Evolutionary conservation across 208 protist genomes (phyloP), one percentile per base, ranked within the genome.

Genomic region (Trypanosoma platydactyli): DNA sequence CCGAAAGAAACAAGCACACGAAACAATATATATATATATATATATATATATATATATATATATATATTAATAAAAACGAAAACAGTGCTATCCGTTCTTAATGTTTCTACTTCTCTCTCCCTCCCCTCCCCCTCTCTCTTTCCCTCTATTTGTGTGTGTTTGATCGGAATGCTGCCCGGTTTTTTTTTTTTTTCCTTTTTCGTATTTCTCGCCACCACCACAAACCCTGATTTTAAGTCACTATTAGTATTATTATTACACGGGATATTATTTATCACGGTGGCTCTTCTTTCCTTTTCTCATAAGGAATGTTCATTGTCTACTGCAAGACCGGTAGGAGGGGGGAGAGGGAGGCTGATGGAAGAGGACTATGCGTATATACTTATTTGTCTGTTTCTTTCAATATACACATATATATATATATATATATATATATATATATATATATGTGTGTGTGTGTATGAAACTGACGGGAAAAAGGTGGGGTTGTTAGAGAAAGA

Each of bases 131-230:
- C 62, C 46, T 46, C 15, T 46, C 35, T 55, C 44, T 11, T 68
- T 50, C 38, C 41, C 22, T 60, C n/a, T 27, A 42, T 53, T 1
- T 51, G 41, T 50, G 24, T 38, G 33, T 38, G 33, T 38, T 9
- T 41, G 16, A 22, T 27, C 33, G 22, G n/a, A n/a, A n/a, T n/a
- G n/a, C n/a, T n/a, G n/a, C n/a, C n/a, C n/a, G n/a, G n/a, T 48
- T 67, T 29, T 27, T 55, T 58, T 68, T 40, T 48, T 59, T 54
- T 22, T 13, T 56, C 27, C 50, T 38, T 49, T 68, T 54, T 45
- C n/a, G 57, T 59, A 29, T 49, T 59, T 59, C 11, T 68, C 18
- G n/a, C n/a, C n/a, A n/a, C n/a, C n/a, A n/a, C n/a, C n/a, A n/a
- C n/a, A n/a, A n/a, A n/a, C 25, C 30, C 42, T 50, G 3, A 18